Base-by-base conservation (phyloP, 2,329 filamentous ascomycete genomes). In the Colletotrichum lentis region DNA sequence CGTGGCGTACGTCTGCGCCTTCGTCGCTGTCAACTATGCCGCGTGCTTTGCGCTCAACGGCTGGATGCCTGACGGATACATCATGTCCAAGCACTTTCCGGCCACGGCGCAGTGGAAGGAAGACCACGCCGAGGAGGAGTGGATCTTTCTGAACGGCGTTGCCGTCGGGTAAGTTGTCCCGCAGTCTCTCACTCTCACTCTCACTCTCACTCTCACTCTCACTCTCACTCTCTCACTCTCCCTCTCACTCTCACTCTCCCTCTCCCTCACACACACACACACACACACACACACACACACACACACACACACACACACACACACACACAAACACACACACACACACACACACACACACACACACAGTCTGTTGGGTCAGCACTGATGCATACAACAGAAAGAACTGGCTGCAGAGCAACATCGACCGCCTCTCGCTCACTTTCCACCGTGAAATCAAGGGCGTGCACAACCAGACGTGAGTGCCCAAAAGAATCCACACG, bases 101-200 rank as follows among this genome's bases (percentile, higher is more conserved):
- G 35, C 85, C 1, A 50, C 63, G 1, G 44, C 50, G 2, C 62
- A 47, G 11, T 68, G 65, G 65, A 56, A 55, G 8, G 24, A 53
- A 1, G 44, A 67, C 20, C 84, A 88, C 75, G 80, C 81, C 11
- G 82, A 88, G 62, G 91, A 94, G 78, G 85, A 89, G 73, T 95
- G 92, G 92, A 83, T 94, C 16, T 94, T 91, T 74, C 77, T 95
- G 62, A 94, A 94, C 73, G 92, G 92, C 1, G 88, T 94, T 39
- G 87, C 85, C 10, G 84, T 84, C 37, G 86, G 85, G 86, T 89
- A 78, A 69, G 84, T 79, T 41, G 5, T 8, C 11, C 4, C 0
- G n/a, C 1, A 1, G 6, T 12, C 7, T 11, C 3, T n/a, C n/a
- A n/a, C n/a, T n/a, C n/a, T n/a, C n/a, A n/a, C n/a, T n/a, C n/a